These are phyloP conservation scores for Colletotrichum paranaense DNA, from an alignment of 2,329 filamentous ascomycete genomes.

Conservation along the genomic window DNA sequence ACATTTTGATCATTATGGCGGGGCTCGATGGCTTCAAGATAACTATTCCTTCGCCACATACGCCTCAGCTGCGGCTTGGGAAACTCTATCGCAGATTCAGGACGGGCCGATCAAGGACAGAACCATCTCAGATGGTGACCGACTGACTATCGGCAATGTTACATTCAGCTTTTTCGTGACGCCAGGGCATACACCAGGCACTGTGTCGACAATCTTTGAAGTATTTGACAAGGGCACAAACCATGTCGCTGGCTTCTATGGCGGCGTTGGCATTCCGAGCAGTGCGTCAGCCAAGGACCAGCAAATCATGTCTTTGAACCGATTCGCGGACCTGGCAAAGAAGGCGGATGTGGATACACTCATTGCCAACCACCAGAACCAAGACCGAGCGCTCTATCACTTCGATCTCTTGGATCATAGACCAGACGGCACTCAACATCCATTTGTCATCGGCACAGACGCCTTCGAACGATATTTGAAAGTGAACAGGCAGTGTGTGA, in stretches of 20 bases:
- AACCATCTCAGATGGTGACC: conserved; percentile 6
- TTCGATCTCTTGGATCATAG: conserved; percentile 19
- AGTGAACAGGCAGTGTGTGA: neutral
- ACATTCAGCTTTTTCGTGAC: conserved; percentile 37
- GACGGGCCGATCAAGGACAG: neutral
- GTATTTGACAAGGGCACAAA: conserved; percentile 36
- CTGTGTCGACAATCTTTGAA: conserved; percentile 38
- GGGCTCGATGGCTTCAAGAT: conserved; percentile 40
- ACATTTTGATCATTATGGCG: conserved; percentile 44
- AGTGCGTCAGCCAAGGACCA: conserved; percentile 34
- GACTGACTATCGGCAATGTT: conserved; percentile 39
- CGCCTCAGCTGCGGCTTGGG: conserved; percentile 35
- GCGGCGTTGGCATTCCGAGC: conserved; percentile 38
- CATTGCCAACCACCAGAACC: conserved; percentile 21
- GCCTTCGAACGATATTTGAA: conserved; percentile 6
- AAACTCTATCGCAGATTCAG: neutral
- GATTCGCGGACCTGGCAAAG: conserved; percentile 6
- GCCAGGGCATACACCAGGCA: conserved; percentile 41
- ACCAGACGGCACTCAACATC: neutral
- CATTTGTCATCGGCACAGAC: conserved; percentile 17
- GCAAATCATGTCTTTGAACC: conserved; percentile 33
- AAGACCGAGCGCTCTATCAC: conserved; percentile 14
- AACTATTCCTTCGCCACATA: conserved; percentile 37
- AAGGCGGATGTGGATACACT: conserved; percentile 17
- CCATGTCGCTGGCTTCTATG: conserved; percentile 40